Base-by-base conservation (phyloP, 257 asterid species). In the Gentiana straminea region DNA sequence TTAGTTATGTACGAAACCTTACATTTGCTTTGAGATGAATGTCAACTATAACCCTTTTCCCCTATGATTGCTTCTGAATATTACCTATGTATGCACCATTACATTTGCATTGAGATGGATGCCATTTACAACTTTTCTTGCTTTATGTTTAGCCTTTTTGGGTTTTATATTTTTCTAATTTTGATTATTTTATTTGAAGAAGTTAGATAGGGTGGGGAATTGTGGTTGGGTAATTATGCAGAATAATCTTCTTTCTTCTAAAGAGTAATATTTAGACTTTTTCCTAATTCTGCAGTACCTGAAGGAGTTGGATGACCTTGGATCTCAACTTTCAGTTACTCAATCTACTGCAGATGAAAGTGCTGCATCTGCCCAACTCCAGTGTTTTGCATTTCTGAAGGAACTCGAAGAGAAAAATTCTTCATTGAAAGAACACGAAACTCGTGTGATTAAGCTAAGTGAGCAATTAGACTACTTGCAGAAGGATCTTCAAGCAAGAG, bases 261-360 rank as follows among this genome's bases (percentile, higher is more conserved):
- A 1, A 12, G 0, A 4, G 36, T 43, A 57, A 44, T 24, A 4
- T 57, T 3, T 39, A 57, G 33, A 33, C 4, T 36, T 13, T 56
- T 38, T 33, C 24, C 51, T 15, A 10, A 15, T 11, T 36, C 4
- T 65, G 51, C 83, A 87, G 97, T 75, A 79, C 72, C 84, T 71
- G 10, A 73, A 75, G 70, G 94, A 92, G 60, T 57, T 92, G 73
- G 90, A 78, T 58, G 90, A 80, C 68, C 86, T 92, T 57, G 81
- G 79, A 64, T 58, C 70, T 38, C 84, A 78, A 70, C 84, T 92
- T 38, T 73, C 79, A 36, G 72, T 73, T 4, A 78, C 93, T 45
- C 82, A 76, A 70, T 88, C 79, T 55, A 77, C 92, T 59, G 94
- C 98, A 32, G 80, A 78, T 59, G 89, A 94, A 49, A 87, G 94